These are phyloP conservation scores for Scenedesmus sp. DNA, from an alignment of 163 green algal genomes.

Conservation along the genomic window DNA sequence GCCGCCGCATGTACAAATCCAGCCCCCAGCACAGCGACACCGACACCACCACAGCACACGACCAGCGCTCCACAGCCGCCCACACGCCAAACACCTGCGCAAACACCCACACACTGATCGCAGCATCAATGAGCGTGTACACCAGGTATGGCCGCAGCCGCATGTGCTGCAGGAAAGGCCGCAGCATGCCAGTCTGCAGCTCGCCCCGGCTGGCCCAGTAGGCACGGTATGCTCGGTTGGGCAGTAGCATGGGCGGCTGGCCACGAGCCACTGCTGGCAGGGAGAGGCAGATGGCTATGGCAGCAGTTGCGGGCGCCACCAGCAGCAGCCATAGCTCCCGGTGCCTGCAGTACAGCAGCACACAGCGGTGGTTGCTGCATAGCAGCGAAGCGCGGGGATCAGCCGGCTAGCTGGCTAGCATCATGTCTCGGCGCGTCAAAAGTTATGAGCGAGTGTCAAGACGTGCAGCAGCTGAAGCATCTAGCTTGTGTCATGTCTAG, in stretches of 20 bases:
- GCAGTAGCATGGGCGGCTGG: neutral
- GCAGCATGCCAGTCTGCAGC: slow-evolving; percentile 14
- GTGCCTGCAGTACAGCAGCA: slow-evolving; percentile 12
- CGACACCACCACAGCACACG: slow-evolving; percentile 7
- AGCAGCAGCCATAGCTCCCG: slow-evolving; percentile 41
- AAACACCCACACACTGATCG: slow-evolving; percentile 1
- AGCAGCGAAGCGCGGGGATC: neutral
- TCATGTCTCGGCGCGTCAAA: no score
- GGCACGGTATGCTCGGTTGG: neutral
- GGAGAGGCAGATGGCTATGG: neutral
- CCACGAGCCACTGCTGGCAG: neutral
- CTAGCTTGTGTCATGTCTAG: no score
- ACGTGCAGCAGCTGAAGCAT: no score
- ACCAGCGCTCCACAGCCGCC: slow-evolving; percentile 11
- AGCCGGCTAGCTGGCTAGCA: neutral
- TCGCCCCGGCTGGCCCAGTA: slow-evolving; percentile 20
- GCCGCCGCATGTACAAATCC: slow-evolving; percentile 36
- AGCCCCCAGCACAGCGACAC: slow-evolving; percentile 39
- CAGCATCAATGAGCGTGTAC: slow-evolving; percentile 20
- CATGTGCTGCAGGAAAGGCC: slow-evolving; percentile 44
- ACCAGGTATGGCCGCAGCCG: slow-evolving; percentile 28
- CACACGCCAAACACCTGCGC: neutral
- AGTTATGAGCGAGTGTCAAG: no score
- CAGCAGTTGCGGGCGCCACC: neutral
- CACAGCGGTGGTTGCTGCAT: neutral